Conservation (phyloP, 139 green algal genomes). For the Deuterostichococcus epilithicus region DNA sequence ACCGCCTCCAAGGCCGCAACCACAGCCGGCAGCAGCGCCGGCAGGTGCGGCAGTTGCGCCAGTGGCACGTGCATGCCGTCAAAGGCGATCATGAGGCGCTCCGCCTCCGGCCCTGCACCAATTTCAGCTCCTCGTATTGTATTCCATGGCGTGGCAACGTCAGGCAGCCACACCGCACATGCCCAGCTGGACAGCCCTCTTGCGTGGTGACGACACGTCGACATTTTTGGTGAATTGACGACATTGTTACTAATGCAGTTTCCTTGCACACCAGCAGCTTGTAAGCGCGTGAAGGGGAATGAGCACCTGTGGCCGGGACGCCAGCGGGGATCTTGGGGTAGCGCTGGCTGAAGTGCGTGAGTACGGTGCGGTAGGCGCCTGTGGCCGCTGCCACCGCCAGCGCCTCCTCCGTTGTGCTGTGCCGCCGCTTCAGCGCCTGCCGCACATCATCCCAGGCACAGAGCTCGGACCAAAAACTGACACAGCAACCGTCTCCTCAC, state of each 20-base stretch:
- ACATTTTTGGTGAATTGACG: too few relatives aligned
- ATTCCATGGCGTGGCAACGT: too few relatives aligned
- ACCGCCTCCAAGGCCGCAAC: constrained; percentile 12
- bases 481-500: background rate
- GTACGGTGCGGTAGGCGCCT: constrained; percentile 50
- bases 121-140: too few relatives aligned
- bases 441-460: too few relatives aligned
- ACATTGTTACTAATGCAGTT: too few relatives aligned
- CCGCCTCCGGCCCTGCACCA: background rate
- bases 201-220: too few relatives aligned
- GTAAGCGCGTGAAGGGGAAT: too few relatives aligned
- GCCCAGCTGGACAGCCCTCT: too few relatives aligned
- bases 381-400: constrained; percentile 38
- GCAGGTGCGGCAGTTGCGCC: constrained; percentile 24
- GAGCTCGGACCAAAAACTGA: background rate
- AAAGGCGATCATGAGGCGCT: constrained; percentile 38
- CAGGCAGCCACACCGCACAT: too few relatives aligned
- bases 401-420: constrained; percentile 74
- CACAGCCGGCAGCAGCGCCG: constrained; percentile 19
- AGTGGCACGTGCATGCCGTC: constrained; percentile 59
- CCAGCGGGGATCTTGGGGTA: constrained; percentile 51
- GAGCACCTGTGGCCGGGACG: constrained; percentile 6
- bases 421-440: constrained; percentile 60
- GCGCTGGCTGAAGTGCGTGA: constrained; percentile 68
- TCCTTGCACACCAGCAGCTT: too few relatives aligned